Percentiles rank a stretch among this genome's conserved stretches.
These are phyloP conservation scores for Peronospora tabacina DNA, from an alignment of 352 stramenopile species.

Conservation along the genomic window DNA sequence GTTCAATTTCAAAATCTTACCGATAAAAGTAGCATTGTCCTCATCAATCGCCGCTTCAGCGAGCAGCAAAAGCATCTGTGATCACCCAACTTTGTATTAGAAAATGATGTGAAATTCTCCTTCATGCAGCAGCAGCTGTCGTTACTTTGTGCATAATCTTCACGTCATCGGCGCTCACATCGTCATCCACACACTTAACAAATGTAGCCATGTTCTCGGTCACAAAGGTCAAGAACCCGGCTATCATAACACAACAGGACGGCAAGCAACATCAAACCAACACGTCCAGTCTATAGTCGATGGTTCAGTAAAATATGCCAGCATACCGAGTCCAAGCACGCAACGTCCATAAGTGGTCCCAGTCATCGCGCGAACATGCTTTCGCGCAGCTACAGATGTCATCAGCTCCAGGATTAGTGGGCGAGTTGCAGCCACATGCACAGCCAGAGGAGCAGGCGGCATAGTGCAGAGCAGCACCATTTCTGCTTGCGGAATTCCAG, in stretches of 20 bases:
- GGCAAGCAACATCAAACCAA: conserved; percentile 4
- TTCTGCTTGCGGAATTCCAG: conserved; percentile 2
- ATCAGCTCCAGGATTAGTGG: conserved; percentile 22
- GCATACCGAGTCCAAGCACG: conserved; percentile 60
- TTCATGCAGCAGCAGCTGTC: background rate
- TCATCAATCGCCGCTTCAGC: conserved; percentile 59
- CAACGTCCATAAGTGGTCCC: conserved; percentile 55
- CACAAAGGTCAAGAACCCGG: conserved; percentile 53
- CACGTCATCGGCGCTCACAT: conserved; percentile 25
- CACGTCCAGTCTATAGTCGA: background rate
- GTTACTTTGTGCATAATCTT: conserved; percentile 34
- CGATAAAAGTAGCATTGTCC: conserved; percentile 73
- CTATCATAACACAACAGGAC: conserved; percentile 22
- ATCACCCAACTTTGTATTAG: background rate
- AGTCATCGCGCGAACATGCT: conserved; percentile 24
- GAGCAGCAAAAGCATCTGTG: conserved; percentile 26
- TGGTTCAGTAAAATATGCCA: background rate
- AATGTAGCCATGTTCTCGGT: conserved; percentile 46
- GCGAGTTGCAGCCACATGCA: conserved; percentile 28
- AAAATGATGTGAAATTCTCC: background rate
- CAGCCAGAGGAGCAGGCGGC: conserved; percentile 18
- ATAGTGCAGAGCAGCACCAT: conserved; percentile 36
- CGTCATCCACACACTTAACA: conserved; percentile 17
- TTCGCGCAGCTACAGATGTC: conserved; percentile 20
- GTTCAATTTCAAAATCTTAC: conserved; percentile 23